Evolutionary conservation across 148 eudicot species (phyloP), one percentile per base, ranked within the genome.

Genomic region (Spergularia marina): DNA sequence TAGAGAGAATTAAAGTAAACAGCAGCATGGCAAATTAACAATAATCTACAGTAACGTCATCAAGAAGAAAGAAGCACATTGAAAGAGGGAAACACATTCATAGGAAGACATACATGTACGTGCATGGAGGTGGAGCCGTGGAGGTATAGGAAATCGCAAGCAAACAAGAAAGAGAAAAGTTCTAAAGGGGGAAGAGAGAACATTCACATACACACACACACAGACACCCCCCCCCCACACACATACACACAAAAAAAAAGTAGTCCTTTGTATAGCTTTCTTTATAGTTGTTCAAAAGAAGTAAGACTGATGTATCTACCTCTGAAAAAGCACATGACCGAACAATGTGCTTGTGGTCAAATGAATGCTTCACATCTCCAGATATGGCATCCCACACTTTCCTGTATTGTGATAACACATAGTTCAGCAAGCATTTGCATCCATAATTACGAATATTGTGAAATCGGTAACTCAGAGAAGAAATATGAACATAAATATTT

Each of bases 341-440:
- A 54, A 91, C 98, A 54, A 94, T 94, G 85, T 94, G 98, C 78
- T 94, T 94, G 87, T 95, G 98, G 78, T 95, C 97, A 74, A 95
- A 95, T 25, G 97, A 91, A 78, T 95, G 98, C 78, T 92, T 79
- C 65, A 62, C 98, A 81, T 95, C 96, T 55, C 98, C 98, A 20
- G 92, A 84, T 65, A 95, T 83, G 20, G 98, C 98, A 88, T 95
- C 98, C 98, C 98, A 95, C 62, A 95, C 73, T 85, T 90, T 92
- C 83, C 98, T 95, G 96, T 65, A 81, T 71, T 72, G 21, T 18
- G 64, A 78, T 13, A 39, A 51, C 40, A 65, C n/a, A 70, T 34
- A 23, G 44, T 44, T 59, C 16, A 11, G 6, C 71, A 12, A 71
- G 49, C 57, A 70, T 17, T n/a, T 16, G 11, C 23, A 23, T 21